Conservation (phyloP, 2,329 filamentous ascomycete species). For the Aspergillus sp. region DNA sequence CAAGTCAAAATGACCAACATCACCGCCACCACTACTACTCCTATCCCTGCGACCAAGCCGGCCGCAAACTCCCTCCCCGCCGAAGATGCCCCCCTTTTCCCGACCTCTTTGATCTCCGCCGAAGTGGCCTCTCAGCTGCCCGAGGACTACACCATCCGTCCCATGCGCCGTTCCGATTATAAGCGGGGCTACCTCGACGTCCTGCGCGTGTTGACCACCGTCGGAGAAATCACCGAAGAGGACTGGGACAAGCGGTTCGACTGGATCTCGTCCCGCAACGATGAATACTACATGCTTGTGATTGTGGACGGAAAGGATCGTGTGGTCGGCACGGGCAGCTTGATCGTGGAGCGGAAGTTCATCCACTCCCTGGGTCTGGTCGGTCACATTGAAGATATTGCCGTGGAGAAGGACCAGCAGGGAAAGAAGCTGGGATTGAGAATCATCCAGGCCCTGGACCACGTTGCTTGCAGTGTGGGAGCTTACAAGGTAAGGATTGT, state of each 20-base stretch:
- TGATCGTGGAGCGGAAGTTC: constrained; percentile 87
- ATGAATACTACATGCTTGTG: constrained; percentile 82
- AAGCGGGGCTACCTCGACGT: constrained; percentile 83
- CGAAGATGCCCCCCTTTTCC: constrained; percentile 68
- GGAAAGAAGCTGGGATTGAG: constrained; percentile 93
- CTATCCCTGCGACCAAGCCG: constrained; percentile 8
- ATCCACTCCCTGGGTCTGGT: constrained; percentile 57
- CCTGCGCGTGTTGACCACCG: constrained; percentile 84
- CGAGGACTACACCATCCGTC: constrained; percentile 76
- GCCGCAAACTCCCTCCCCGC: constrained; percentile 21
- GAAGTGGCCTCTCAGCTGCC: constrained; percentile 72
- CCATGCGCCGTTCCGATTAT: constrained; percentile 77
- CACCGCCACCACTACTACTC: constrained; percentile 14
- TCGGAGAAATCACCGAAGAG: constrained; percentile 77
- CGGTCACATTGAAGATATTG: constrained; percentile 97
- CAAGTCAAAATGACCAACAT: constrained; percentile 19
- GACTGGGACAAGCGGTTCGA: constrained; percentile 78
- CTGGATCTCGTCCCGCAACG: constrained; percentile 72
- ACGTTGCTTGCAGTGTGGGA: constrained; percentile 79
- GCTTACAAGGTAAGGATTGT: constrained; percentile 73
- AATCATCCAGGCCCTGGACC: constrained; percentile 91
- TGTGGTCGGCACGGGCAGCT: constrained; percentile 85
- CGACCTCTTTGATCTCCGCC: constrained; percentile 72
- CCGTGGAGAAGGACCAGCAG: constrained; percentile 90
- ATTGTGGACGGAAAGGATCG: constrained; percentile 69